These are phyloP conservation scores for Evernia prunastri DNA, from an alignment of 495 filamentous ascomycete species.

Conservation along the genomic window DNA sequence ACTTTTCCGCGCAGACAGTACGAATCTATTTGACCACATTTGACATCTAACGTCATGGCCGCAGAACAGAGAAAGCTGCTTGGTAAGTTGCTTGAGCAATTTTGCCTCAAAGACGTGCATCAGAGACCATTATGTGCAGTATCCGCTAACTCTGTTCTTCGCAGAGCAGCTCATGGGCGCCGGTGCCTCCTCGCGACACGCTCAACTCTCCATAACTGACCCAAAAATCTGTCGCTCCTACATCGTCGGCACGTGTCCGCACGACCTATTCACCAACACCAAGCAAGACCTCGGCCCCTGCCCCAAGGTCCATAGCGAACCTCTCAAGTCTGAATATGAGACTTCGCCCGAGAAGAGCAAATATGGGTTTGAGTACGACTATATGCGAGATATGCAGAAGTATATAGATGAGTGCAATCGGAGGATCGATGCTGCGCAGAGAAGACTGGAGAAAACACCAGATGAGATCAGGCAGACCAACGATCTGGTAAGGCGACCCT, in stretches of 20 bases:
- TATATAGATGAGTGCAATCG: constrained; percentile 97
- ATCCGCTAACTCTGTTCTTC: constrained; percentile 8
- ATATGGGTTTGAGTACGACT: constrained; percentile 92
- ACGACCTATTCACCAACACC: constrained; percentile 99
- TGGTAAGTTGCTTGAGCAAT: constrained; percentile 44
- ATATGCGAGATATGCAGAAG: constrained; percentile 88
- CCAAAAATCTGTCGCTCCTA: constrained; percentile 93
- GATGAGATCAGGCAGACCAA: constrained; percentile 99
- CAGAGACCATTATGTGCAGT: constrained; percentile 3
- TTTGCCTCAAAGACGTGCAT: background rate
- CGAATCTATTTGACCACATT: background rate
- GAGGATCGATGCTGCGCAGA: constrained; percentile 82
- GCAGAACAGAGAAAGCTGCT: constrained; percentile 94
- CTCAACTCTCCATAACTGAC: constrained; percentile 83
- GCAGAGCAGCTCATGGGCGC: constrained; percentile 76
- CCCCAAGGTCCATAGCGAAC: constrained; percentile 82
- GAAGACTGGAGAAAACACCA: constrained; percentile 90
- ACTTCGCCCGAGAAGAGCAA: constrained; percentile 61
- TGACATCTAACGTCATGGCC: constrained; percentile 54
- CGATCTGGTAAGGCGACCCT: constrained; percentile 47
- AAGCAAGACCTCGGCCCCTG: constrained; percentile 95
- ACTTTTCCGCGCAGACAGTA: background rate
- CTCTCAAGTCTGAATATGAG: constrained; percentile 83
- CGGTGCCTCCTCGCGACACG: constrained; percentile 60
- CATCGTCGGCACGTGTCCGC: constrained; percentile 88